Percentiles rank a stretch among this genome's conserved stretches.
Evolutionary conservation across 1,284 basidiomycete species (phyloP).

Genomic region (Exobasidium rhododendri): DNA sequence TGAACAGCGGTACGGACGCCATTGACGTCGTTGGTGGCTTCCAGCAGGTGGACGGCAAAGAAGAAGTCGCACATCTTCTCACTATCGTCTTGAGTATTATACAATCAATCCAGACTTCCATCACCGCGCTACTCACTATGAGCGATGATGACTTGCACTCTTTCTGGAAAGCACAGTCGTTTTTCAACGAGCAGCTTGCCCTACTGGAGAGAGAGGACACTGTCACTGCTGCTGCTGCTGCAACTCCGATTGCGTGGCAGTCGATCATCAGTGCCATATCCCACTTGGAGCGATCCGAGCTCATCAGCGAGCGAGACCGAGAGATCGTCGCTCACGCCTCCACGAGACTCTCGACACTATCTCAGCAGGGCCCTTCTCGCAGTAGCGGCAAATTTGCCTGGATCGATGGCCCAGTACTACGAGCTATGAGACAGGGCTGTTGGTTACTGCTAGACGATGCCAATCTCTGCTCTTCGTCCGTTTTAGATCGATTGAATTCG

Average conservation of each 20-base stretch:
- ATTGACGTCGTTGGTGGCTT: conserved; percentile 93
- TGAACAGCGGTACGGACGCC: conserved; percentile 87
- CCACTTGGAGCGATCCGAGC: neutral
- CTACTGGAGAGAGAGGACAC: neutral
- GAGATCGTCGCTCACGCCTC: neutral
- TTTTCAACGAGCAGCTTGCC: neutral
- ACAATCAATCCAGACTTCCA: neutral
- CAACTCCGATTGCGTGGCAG: neutral
- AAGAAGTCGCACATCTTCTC: conserved; percentile 6
- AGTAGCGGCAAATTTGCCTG: conserved; percentile 75
- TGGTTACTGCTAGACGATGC: conserved; percentile 92
- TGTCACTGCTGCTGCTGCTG: neutral
- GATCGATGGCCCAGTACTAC: conserved; percentile 90
- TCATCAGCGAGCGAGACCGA: neutral
- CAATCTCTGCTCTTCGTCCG: conserved; percentile 90
- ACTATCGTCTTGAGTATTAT: conserved; percentile 2
- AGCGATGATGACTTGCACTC: neutral
- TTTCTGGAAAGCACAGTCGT: neutral
- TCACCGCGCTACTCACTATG: neutral
- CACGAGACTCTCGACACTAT: neutral
- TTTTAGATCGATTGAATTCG: conserved; percentile 93
- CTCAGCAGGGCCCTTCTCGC: neutral
- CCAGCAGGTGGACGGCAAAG: conserved; percentile 66
- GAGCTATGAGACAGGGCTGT: conserved; percentile 77
- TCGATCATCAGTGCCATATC: neutral